These are phyloP conservation scores for Podosphaera leucotricha DNA, from an alignment of 2,329 filamentous ascomycete genomes.

Conservation along the genomic window DNA sequence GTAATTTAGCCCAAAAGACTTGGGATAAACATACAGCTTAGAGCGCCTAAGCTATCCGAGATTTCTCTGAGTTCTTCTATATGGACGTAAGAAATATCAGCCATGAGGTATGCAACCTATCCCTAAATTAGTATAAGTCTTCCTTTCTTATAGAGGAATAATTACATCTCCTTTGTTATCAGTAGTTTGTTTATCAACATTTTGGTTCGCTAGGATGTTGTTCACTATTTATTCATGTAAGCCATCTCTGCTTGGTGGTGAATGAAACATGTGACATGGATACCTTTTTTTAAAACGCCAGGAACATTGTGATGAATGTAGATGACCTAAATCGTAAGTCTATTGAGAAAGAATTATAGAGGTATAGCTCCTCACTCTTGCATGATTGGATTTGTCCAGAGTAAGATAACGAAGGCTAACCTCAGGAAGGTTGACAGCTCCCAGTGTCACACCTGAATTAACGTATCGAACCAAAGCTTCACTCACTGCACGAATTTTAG, in stretches of 20 bases:
- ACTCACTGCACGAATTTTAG: constrained; percentile 29
- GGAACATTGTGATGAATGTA: constrained; percentile 96
- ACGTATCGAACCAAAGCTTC: constrained; percentile 81
- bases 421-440: constrained; percentile 93
- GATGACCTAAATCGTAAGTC: constrained; percentile 34
- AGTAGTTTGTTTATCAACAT: constrained; percentile 97
- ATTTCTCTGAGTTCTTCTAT: constrained; percentile 64
- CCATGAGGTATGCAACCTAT: constrained; percentile 83
- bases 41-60: constrained; percentile 55
- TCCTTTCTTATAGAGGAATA: background rate
- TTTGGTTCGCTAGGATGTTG: constrained; percentile 81
- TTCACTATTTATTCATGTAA: constrained; percentile 39
- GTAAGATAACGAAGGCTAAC: constrained; percentile 75
- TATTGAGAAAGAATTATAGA: background rate
- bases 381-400: constrained; percentile 69
- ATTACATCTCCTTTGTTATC: constrained; percentile 75
- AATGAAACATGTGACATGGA: constrained; percentile 3
- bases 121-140: constrained; percentile 6
- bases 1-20: background rate
- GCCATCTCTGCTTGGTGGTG: background rate
- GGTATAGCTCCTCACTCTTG: constrained; percentile 33
- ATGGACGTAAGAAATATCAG: constrained; percentile 77
- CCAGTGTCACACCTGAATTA: constrained; percentile 77
- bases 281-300: constrained; percentile 70
- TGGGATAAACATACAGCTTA: constrained; percentile 43